These are phyloP conservation scores for Boletus holoroseus DNA, from an alignment of 1,284 basidiomycete genomes.

Conservation along the genomic window DNA sequence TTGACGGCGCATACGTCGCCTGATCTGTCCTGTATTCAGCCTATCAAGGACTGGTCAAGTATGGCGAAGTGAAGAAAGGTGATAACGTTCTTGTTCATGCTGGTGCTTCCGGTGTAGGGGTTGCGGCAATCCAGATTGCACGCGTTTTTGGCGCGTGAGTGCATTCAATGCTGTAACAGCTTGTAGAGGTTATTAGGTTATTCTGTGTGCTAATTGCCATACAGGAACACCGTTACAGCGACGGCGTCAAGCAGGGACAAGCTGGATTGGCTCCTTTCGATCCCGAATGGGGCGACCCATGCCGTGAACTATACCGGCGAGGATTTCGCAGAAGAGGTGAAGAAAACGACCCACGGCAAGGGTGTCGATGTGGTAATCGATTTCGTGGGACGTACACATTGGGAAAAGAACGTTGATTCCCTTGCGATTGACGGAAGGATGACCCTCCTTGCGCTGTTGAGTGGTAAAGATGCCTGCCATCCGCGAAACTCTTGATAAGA, in stretches of 20 bases:
- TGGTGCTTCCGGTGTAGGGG: constrained; percentile 85
- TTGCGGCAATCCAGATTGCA: constrained; percentile 88
- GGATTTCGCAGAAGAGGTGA: constrained; percentile 69
- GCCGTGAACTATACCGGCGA: constrained; percentile 84
- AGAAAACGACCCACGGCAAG: constrained; percentile 55
- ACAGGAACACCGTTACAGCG: constrained; percentile 66
- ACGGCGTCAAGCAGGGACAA: constrained; percentile 87
- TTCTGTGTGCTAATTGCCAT: constrained; percentile 7
- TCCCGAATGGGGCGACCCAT: constrained; percentile 64
- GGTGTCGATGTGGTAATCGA: constrained; percentile 85
- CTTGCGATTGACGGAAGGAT: constrained; percentile 78
- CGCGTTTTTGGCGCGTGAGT: constrained; percentile 69
- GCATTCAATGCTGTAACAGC: constrained; percentile 3
- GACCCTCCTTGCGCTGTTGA: constrained; percentile 63
- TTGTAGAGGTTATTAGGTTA: constrained; percentile 7
- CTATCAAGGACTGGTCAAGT: constrained; percentile 74
- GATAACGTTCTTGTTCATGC: constrained; percentile 86
- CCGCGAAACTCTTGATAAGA: constrained; percentile 26
- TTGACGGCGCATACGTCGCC: constrained; percentile 1
- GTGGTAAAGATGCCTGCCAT: constrained; percentile 46
- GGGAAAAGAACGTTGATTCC: constrained; percentile 73
- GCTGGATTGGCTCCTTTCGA: constrained; percentile 67
- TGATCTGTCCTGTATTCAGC: constrained; percentile 41
- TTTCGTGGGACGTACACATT: constrained; percentile 83
- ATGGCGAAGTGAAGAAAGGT: constrained; percentile 63